Evolutionary conservation across 192 early-diverging fungal species (phyloP).

Genomic region (Rhizophagus prolifer): DNA sequence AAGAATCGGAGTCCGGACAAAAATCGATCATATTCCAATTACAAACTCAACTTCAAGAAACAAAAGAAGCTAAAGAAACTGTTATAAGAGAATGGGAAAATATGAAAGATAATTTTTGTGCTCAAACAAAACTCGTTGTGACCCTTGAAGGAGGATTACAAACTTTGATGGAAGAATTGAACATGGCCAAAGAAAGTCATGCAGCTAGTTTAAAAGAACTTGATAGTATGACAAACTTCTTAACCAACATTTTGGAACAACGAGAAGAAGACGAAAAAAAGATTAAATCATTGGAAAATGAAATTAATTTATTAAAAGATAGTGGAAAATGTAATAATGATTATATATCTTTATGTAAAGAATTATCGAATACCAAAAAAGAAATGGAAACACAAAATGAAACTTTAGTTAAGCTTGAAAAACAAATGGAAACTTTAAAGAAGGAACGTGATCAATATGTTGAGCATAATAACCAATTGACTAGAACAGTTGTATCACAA

Average conservation of each 20-base stretch:
- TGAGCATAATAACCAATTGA: neutral
- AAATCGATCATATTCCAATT: neutral
- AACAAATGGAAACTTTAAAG: neutral
- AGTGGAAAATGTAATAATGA: neutral
- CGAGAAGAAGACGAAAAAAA: neutral
- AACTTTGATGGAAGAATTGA: constrained; percentile 17
- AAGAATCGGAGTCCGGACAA: neutral
- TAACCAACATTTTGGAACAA: constrained; percentile 9
- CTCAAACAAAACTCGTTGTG: neutral
- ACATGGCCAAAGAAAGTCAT: neutral
- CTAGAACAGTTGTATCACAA: constrained; percentile 1
- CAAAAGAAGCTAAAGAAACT: constrained; percentile 4
- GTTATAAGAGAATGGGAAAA: neutral
- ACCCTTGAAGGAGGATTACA: constrained; percentile 5
- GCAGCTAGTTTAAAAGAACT: neutral
- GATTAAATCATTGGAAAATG: constrained; percentile 1
- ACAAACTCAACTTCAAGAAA: neutral
- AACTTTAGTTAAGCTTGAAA: constrained; percentile 2
- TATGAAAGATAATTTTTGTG: neutral
- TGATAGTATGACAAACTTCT: neutral
- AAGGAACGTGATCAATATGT: constrained; percentile 4
- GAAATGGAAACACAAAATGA: constrained; percentile 5
- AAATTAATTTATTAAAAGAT: neutral
- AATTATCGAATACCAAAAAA: neutral
- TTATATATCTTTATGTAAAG: neutral